Base-by-base conservation (phyloP, 495 filamentous ascomycete genomes). In the Beverwykella pulmonaria region DNA sequence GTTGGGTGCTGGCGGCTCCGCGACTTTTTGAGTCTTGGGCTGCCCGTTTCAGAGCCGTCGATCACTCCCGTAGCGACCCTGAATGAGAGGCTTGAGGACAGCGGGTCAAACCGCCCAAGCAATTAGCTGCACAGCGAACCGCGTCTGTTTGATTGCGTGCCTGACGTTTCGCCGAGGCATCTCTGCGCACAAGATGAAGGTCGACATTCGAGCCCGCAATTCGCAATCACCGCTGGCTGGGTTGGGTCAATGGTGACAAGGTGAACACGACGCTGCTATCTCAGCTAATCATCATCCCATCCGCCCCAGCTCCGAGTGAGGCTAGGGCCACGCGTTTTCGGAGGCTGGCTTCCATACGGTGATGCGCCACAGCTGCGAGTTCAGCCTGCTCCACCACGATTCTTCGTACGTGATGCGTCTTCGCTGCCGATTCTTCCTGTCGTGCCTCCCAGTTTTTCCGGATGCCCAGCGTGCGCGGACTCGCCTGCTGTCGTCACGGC, bases 1-100 rank as follows among this genome's bases (percentile, higher is more conserved):
- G 20, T 50, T 50, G 48, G 20, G 48, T 9, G 48, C 9, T 25
- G 48, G 20, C 20, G 48, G 48, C 48, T 27, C 48, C 48, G 20
- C 48, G 48, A 50, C 20, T 50, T 50, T 48, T 50, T 26, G 19
- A 50, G 48, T 23, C 20, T 50, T 50, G 3, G 22, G n/a, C 4
- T 23, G 25, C 48, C 48, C 25, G 48, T 50, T 50, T 50, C 48
- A 50, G 48, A 50, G 5, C 20, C 20, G 48, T n/a, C 25, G 48
- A 50, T 27, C 20, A 10, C 48, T 50, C 20, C 48, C 20, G 20
- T 19, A 19, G 48, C 48, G 48, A 3, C 39, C 9, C 39, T 44
- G 39, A n/a, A n/a, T n/a, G n/a, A n/a, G n/a, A n/a, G n/a, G 8
- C 39, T n/a, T 44, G 6, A 14, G 39, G 6, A 14, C 39, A 14